Percentiles rank a stretch among this genome's conserved stretches.
These are phyloP conservation scores for Inga leiocalycina DNA, from an alignment of 306 rosid genomes.

Conservation along the genomic window DNA sequence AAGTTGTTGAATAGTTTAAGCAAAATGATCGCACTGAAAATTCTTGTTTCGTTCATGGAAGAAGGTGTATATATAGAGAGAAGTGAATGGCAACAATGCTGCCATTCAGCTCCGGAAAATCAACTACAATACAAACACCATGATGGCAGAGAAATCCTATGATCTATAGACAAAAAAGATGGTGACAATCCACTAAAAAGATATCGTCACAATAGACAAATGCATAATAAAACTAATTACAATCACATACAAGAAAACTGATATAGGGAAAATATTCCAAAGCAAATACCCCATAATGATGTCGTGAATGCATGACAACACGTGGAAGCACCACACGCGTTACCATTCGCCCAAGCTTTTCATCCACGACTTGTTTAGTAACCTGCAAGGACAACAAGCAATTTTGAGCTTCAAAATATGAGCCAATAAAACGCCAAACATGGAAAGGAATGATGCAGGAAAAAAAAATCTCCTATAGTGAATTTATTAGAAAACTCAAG, in stretches of 20 bases:
- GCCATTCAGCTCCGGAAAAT: not conserved
- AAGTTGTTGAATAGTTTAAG: not conserved
- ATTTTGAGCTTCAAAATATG: conserved; percentile 30
- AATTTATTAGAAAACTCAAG: not conserved
- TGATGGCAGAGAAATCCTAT: not conserved
- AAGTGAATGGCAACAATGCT: not conserved
- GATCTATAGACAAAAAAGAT: too few relatives aligned
- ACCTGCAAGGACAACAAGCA: conserved; percentile 58
- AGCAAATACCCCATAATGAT: conserved; percentile 81
- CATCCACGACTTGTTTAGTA: conserved; percentile 89
- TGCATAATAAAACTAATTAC: too few relatives aligned
- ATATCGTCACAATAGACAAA: too few relatives aligned
- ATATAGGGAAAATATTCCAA: not conserved
- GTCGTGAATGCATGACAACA: conserved; percentile 92
- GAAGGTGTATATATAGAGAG: not conserved
- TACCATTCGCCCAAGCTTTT: conserved; percentile 85
- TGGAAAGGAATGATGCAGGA: conserved; percentile 17
- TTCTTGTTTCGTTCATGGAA: not conserved
- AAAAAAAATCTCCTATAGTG: not conserved
- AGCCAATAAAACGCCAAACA: conserved; percentile 14
- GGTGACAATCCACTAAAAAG: too few relatives aligned
- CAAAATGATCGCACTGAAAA: not conserved
- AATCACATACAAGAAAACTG: too few relatives aligned
- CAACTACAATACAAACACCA: not conserved
- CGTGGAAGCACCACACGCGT: conserved; percentile 98